These are phyloP conservation scores for Vitis rotundifolia DNA, from an alignment of 164 flowering plant genomes.

Conservation along the genomic window DNA sequence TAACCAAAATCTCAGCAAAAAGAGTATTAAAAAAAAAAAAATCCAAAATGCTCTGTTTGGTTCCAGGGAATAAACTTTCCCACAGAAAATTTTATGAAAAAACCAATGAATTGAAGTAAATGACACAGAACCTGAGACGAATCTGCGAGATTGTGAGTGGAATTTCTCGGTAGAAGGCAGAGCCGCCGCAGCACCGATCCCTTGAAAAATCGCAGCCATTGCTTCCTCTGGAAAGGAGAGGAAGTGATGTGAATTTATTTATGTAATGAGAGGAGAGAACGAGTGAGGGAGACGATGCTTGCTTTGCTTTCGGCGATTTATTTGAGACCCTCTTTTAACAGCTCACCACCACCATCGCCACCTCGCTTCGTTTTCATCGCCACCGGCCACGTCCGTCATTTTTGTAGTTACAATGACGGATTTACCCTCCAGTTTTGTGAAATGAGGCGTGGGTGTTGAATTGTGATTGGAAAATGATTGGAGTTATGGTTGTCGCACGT, in stretches of 20 bases:
- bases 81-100: not conserved
- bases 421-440: too few species aligned
- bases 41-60: not conserved
- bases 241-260: not conserved
- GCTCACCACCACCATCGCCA: conserved; percentile 10
- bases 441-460: too few species aligned
- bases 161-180: conserved; percentile 35
- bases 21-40: not conserved
- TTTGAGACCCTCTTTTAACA: conserved; percentile 1
- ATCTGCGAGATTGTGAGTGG: conserved; percentile 24
- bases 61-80: too few species aligned
- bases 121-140: conserved; percentile 24
- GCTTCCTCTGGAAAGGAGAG: not conserved
- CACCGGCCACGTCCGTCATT: too few species aligned
- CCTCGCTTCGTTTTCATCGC: too few species aligned
- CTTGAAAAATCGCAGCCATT: conserved; percentile 53
- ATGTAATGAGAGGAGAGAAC: not conserved
- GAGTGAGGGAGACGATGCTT: not conserved
- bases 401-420: too few species aligned
- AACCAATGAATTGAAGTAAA: not conserved
- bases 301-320: conserved; percentile 16
- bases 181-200: conserved; percentile 45
- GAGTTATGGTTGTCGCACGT: too few species aligned
- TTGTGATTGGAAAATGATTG: too few species aligned
- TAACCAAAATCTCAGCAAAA: conserved; percentile 7